A percentile compares a stretch with the other conserved stretches of the same genome.
phyloP scores from a whole-genome alignment of 2,329 filamentous ascomycete species.

The Aspergillus tamarii region DNA sequence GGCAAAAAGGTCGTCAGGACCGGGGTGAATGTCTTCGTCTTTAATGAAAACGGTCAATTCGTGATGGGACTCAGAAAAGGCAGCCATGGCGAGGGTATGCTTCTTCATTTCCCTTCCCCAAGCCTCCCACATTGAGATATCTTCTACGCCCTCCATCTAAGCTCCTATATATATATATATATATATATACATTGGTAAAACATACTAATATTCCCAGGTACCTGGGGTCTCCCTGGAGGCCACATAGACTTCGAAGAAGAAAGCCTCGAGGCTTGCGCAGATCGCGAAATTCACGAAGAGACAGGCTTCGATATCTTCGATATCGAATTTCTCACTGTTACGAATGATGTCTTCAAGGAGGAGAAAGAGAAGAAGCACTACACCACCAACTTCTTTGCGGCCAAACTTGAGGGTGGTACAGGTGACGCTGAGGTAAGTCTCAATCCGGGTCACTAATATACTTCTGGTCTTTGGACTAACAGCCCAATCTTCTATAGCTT shows the following conservation, averaged over 20 bases:
- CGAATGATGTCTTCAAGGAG: constrained; percentile 66
- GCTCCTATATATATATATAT: no score
- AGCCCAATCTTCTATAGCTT: constrained; percentile 15
- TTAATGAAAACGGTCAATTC: constrained; percentile 17
- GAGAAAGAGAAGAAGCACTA: constrained; percentile 70
- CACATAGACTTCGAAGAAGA: constrained; percentile 72
- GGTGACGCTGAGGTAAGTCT: constrained; percentile 58
- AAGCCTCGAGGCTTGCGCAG: constrained; percentile 61
- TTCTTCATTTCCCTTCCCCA: background rate
- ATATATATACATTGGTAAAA: no score
- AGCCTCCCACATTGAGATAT: background rate
- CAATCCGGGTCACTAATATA: background rate
- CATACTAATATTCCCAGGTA: constrained; percentile 47
- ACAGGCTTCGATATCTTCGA: constrained; percentile 63
- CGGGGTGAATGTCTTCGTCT: constrained; percentile 21
- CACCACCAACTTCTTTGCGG: constrained; percentile 70
- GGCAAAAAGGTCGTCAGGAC: constrained; percentile 10
- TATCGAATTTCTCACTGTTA: constrained; percentile 60
- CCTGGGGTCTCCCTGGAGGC: constrained; percentile 71
- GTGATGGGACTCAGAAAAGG: constrained; percentile 20
- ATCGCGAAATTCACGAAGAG: constrained; percentile 71
- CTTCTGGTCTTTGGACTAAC: background rate
- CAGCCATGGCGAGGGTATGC: constrained; percentile 21
- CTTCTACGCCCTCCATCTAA: no score
- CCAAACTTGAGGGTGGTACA: constrained; percentile 51